A percentile compares a stretch with the other conserved stretches of the same genome.
phyloP scores from a whole-genome alignment of 441 rosid genomes.

The Erysimum pusillum region DNA sequence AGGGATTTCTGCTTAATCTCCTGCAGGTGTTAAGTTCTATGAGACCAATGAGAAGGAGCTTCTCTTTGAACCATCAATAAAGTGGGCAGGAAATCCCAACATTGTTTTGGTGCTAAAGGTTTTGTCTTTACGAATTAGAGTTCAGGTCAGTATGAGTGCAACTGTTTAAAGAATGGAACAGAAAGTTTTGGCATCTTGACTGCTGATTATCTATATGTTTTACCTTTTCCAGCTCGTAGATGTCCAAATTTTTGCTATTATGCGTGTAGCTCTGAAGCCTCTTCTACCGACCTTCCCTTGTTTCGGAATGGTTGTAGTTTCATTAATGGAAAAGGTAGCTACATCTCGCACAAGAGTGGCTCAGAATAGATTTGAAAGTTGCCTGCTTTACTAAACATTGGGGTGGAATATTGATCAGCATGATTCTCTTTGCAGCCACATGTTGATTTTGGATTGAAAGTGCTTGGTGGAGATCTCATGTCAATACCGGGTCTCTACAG shows the following conservation, averaged over 20 bases:
- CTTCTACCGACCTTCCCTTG: conserved; percentile 94
- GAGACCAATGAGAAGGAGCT: conserved; percentile 85
- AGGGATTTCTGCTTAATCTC: not conserved
- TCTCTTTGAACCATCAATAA: conserved; percentile 80
- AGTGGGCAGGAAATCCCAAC: conserved; percentile 95
- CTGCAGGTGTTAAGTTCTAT: conserved; percentile 79
- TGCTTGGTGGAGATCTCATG: conserved; percentile 94
- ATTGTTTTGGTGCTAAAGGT: conserved; percentile 70
- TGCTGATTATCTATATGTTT: conserved; percentile 43
- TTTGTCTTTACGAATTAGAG: conserved; percentile 57
- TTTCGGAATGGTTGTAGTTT: conserved; percentile 70
- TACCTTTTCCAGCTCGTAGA: conserved; percentile 73
- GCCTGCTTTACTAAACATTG: conserved; percentile 13
- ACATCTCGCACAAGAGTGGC: conserved; percentile 3
- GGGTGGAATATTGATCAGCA: not conserved
- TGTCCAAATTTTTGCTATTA: conserved; percentile 65
- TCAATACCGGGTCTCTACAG: conserved; percentile 90
- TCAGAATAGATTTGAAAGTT: not conserved
- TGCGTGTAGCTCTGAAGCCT: conserved; percentile 84
- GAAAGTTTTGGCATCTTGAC: conserved; percentile 29
- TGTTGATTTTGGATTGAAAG: conserved; percentile 84
- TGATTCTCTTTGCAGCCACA: conserved; percentile 71
- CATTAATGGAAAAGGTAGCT: conserved; percentile 81
- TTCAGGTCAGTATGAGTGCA: conserved; percentile 72
- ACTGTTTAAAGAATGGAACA: conserved; percentile 24